Evolutionary conservation across 768 basidiomycete species (phyloP).

Genomic region (Calocybe cyanea): DNA sequence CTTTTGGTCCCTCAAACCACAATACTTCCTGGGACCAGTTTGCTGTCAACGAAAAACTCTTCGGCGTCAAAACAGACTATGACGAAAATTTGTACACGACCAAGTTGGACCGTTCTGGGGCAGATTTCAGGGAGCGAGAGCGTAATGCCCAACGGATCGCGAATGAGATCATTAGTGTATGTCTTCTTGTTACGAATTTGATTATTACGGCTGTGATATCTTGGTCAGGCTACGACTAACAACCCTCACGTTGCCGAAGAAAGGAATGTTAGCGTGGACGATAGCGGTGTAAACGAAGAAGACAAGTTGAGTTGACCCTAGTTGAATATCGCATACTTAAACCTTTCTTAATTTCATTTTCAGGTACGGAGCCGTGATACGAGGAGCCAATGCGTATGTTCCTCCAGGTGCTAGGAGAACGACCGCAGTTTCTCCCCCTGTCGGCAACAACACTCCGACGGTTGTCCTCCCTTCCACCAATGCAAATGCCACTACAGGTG

Average conservation of each 20-base stretch:
- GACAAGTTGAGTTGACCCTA: slow-evolving; percentile 69
- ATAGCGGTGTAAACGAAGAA: slow-evolving; percentile 84
- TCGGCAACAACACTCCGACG: slow-evolving; percentile 26
- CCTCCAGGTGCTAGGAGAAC: slow-evolving; percentile 70
- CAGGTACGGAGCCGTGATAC: slow-evolving; percentile 91
- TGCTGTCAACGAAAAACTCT: slow-evolving; percentile 86
- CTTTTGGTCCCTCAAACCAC: slow-evolving; percentile 54
- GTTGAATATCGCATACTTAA: background rate
- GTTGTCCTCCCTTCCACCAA: too few species aligned
- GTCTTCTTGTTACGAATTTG: slow-evolving; percentile 25
- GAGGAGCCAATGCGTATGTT: slow-evolving; percentile 86
- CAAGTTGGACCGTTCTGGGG: slow-evolving; percentile 76
- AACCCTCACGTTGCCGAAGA: slow-evolving; percentile 93
- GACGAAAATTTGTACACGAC: slow-evolving; percentile 96
- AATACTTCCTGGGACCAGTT: slow-evolving; percentile 84
- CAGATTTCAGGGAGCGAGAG: slow-evolving; percentile 88
- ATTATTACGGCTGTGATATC: slow-evolving; percentile 8
- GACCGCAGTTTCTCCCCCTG: slow-evolving; percentile 23
- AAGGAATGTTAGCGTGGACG: slow-evolving; percentile 61
- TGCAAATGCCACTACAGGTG: too few species aligned
- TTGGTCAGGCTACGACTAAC: slow-evolving; percentile 47
- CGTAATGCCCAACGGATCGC: slow-evolving; percentile 85
- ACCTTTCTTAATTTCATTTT: slow-evolving; percentile 20
- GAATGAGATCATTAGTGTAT: slow-evolving; percentile 84
- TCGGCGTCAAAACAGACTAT: slow-evolving; percentile 88